phyloP scores from a whole-genome alignment of 352 stramenopile genomes.

The Plasmopara viticola region DNA sequence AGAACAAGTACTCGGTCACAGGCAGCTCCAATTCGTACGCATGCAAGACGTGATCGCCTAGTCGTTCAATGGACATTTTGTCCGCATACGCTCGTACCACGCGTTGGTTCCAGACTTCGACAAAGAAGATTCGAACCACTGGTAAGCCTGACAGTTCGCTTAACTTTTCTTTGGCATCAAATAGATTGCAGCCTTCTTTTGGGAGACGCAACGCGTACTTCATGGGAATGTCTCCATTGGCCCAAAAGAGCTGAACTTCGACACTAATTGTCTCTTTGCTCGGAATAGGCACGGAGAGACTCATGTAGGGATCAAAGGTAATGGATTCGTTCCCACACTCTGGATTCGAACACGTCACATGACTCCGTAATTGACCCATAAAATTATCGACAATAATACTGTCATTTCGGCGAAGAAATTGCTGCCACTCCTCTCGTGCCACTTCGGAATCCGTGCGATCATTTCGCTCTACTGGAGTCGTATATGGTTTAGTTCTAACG shows the following conservation, averaged over 20 bases:
- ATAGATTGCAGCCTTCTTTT: constrained; percentile 39
- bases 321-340: constrained; percentile 74
- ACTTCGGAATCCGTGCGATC: constrained; percentile 61
- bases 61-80: constrained; percentile 32
- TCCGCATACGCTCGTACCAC: constrained; percentile 57
- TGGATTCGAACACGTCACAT: constrained; percentile 78
- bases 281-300: constrained; percentile 83
- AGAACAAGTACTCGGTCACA: constrained; percentile 57
- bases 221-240: constrained; percentile 60
- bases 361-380: constrained; percentile 83
- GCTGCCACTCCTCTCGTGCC: constrained; percentile 66
- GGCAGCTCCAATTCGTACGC: constrained; percentile 86
- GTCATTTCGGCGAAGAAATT: constrained; percentile 89
- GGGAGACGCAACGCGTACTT: constrained; percentile 59
- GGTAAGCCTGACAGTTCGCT: constrained; percentile 43
- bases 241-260: constrained; percentile 69
- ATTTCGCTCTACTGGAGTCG: constrained; percentile 57
- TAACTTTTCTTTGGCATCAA: constrained; percentile 56
- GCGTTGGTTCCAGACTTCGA: constrained; percentile 63
- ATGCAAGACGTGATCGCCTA: constrained; percentile 58
- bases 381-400: constrained; percentile 89
- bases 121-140: constrained; percentile 49
- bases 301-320: constrained; percentile 89
- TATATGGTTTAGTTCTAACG: constrained; percentile 80
- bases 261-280: constrained; percentile 48